Conservation (phyloP, 1,139 yeast genomes). For the Pichia sp. region DNA sequence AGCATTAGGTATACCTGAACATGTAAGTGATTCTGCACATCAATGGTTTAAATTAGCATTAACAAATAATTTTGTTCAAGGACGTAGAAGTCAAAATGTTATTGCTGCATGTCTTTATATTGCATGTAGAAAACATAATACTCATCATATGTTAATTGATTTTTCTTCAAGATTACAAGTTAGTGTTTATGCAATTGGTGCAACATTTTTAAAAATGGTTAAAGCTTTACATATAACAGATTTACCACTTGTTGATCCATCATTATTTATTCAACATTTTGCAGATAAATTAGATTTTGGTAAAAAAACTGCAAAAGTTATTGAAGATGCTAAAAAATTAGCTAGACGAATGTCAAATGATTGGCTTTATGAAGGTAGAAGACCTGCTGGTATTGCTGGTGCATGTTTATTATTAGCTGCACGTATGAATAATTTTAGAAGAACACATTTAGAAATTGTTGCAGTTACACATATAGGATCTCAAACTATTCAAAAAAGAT, state of each 20-base stretch:
- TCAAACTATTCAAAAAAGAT: slow-evolving; percentile 82
- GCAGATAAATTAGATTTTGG: slow-evolving; percentile 82
- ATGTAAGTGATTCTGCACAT: slow-evolving; percentile 77
- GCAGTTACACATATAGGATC: slow-evolving; percentile 95
- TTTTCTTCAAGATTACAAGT: slow-evolving; percentile 85
- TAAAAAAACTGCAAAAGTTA: slow-evolving; percentile 63
- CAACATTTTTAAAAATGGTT: slow-evolving; percentile 88
- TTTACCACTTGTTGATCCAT: slow-evolving; percentile 89
- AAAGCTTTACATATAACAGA: slow-evolving; percentile 68
- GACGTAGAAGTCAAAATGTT: slow-evolving; percentile 89
- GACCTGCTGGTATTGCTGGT: slow-evolving; percentile 98
- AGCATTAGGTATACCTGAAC: slow-evolving; percentile 74
- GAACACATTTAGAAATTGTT: slow-evolving; percentile 90
- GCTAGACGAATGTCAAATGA: slow-evolving; percentile 91
- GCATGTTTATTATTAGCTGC: slow-evolving; percentile 92
- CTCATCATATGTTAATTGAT: slow-evolving; percentile 94
- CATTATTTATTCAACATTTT: slow-evolving; percentile 87
- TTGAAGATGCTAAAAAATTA: slow-evolving; percentile 76
- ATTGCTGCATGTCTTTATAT: slow-evolving; percentile 91
- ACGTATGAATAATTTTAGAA: slow-evolving; percentile 88
- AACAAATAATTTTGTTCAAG: slow-evolving; percentile 86
- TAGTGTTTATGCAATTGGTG: slow-evolving; percentile 90
- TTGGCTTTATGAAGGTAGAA: slow-evolving; percentile 93
- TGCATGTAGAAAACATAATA: slow-evolving; percentile 86
- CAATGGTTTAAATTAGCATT: slow-evolving; percentile 87